phyloP scores from a whole-genome alignment of 345 rosid species.

The Alliaria petiolata region DNA sequence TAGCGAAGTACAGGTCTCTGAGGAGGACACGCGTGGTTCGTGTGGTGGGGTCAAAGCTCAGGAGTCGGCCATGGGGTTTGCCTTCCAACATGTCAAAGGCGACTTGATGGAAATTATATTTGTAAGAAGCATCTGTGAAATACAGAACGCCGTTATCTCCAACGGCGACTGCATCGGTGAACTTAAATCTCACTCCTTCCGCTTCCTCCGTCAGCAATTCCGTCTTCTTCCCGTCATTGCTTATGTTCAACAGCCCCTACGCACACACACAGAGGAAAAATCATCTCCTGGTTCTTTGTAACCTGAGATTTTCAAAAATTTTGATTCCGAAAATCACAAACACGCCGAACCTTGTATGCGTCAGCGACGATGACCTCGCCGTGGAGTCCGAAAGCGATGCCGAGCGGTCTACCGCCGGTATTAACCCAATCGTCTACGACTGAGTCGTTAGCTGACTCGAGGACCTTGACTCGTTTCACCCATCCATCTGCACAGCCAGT shows the following conservation, averaged over 20 bases:
- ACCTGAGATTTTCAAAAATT: neutral
- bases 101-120: constrained; percentile 26
- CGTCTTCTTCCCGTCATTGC: constrained; percentile 34
- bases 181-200: constrained; percentile 54
- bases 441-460: constrained; percentile 37
- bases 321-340: neutral
- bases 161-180: constrained; percentile 63
- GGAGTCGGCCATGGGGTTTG: constrained; percentile 58
- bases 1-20: constrained; percentile 56
- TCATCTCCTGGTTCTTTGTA: neutral
- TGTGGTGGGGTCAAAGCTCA: constrained; percentile 57
- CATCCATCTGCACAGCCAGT: constrained; percentile 78
- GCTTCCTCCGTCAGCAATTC: constrained; percentile 60
- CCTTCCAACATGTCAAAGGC: constrained; percentile 51
- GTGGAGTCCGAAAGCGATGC: constrained; percentile 48
- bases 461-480: constrained; percentile 56
- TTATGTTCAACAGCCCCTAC: constrained; percentile 67
- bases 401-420: constrained; percentile 88
- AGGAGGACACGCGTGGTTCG: constrained; percentile 45
- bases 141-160: constrained; percentile 67
- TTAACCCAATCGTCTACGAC: constrained; percentile 56
- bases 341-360: constrained; percentile 50
- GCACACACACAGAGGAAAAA: neutral
- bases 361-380: constrained; percentile 63
- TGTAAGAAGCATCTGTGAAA: constrained; percentile 78